phyloP scores from a whole-genome alignment of 2,329 filamentous ascomycete species.

The Colletotrichum liaoningense region DNA sequence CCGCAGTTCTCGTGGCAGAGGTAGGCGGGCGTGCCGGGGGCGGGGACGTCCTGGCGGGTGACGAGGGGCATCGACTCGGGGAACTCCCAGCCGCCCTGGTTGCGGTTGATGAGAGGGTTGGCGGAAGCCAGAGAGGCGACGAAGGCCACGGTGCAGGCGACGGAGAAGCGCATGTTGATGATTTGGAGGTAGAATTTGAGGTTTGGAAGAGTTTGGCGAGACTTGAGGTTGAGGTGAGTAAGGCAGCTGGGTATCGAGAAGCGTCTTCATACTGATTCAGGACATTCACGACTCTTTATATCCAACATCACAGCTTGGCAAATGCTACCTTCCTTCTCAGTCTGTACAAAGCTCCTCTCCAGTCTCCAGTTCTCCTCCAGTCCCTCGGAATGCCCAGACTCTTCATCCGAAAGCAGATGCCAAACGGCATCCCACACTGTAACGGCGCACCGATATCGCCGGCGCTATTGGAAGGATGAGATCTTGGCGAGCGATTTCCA shows the following conservation, averaged over 20 bases:
- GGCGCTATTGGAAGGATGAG: constrained; percentile 12
- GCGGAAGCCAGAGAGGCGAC: constrained; percentile 42
- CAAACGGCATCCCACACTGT: not conserved
- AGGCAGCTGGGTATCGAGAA: not conserved
- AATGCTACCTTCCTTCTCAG: not conserved
- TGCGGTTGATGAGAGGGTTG: constrained; percentile 24
- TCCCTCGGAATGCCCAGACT: not conserved
- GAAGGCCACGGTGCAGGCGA: constrained; percentile 40
- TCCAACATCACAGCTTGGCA: not conserved
- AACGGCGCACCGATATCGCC: constrained; percentile 21
- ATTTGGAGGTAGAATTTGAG: not conserved
- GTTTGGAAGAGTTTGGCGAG: no score
- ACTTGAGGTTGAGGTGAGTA: not conserved
- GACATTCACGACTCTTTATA: not conserved
- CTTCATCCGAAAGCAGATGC: not conserved
- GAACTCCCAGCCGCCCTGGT: constrained; percentile 41
- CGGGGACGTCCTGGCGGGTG: constrained; percentile 52
- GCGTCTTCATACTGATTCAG: no score
- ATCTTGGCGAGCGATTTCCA: constrained; percentile 17
- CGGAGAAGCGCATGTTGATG: constrained; percentile 45
- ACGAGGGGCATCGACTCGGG: constrained; percentile 47
- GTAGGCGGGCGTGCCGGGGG: constrained; percentile 45
- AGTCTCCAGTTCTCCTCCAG: not conserved
- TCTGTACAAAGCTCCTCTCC: not conserved
- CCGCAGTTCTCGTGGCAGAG: constrained; percentile 64